Percentiles rank a stretch among this genome's conserved stretches.
Conservation (phyloP, 1,284 basidiomycete genomes). For the Ceratobasidium sp. region DNA sequence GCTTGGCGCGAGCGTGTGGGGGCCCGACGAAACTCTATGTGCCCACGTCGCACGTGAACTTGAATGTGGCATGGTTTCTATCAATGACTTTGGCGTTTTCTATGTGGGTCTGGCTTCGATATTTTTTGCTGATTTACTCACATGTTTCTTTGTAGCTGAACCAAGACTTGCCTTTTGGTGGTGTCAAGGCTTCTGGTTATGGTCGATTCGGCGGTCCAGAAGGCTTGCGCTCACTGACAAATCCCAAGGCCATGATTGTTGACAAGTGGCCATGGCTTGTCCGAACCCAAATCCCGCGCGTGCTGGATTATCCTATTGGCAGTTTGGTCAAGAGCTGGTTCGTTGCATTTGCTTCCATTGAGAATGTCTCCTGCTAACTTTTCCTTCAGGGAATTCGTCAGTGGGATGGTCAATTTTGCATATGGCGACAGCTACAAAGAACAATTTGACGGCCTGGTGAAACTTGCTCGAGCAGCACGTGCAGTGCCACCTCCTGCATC, state of each 20-base stretch:
- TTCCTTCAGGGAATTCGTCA: conserved; percentile 73
- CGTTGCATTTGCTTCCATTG: conserved; percentile 51
- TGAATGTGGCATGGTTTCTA: conserved; percentile 94
- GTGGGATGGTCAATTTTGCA: conserved; percentile 73
- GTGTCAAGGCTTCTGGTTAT: conserved; percentile 87
- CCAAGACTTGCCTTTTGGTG: conserved; percentile 94
- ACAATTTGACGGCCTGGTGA: conserved; percentile 46
- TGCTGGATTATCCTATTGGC: conserved; percentile 86
- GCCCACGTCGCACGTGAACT: conserved; percentile 77
- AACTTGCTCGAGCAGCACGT: conserved; percentile 44
- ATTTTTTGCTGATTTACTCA: conserved; percentile 64
- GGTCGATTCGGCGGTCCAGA: conserved; percentile 93
- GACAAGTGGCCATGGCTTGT: conserved; percentile 85
- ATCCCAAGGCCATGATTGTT: conserved; percentile 83
- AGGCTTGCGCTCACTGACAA: conserved; percentile 85
- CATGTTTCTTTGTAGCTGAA: conserved; percentile 53
- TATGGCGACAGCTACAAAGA: conserved; percentile 64
- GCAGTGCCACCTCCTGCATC: background rate
- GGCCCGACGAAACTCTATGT: conserved; percentile 77
- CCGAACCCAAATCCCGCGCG: conserved; percentile 85
- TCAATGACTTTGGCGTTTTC: conserved; percentile 94
- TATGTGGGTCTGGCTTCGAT: conserved; percentile 65
- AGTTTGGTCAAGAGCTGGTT: conserved; percentile 82
- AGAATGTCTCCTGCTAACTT: background rate
- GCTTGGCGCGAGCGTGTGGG: conserved; percentile 96